Evolutionary conservation across 176 grass and related monocot species (phyloP), one percentile per base, ranked within the genome.

Genomic region (Aegilops longissima): DNA sequence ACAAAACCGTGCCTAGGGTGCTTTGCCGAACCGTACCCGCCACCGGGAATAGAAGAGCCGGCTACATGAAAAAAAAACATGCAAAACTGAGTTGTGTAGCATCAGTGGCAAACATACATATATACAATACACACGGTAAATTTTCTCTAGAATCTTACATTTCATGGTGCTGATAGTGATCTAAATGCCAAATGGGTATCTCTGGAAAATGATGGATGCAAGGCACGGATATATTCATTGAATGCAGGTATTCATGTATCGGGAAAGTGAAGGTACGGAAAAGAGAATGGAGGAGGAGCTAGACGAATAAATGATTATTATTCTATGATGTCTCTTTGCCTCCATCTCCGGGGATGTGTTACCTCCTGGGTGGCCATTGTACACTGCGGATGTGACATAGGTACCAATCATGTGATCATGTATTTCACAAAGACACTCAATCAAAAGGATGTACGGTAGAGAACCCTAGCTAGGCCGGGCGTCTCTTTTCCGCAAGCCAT

Each of bases 281-380:
- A 75, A 21, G 42, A 56, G 66, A 86, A 70, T 16, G 36, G 79
- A 61, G 35, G 80, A 33, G 73, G 79, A 83, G 79, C 66, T 78
- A 86, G 66, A 80, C 74, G 89, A 84, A 87, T 91, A 83, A 90
- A 44, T 35, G 27, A 12, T 70, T 59, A 87, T 76, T 90, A 91
- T 91, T 91, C 39, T 91, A 91, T 91, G 90, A 82, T 88, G 90
- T 91, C 90, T 88, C 90, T 91, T 84, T 91, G 90, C 90, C 90
- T 77, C 90, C 86, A 91, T 91, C 82, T 88, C 90, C 90, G 90
- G 90, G 82, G 82, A 82, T 91, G 90, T 91, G 90, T 77, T 91
- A 77, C 85, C 69, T 87, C 81, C 71, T 39, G 39, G 86, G 86
- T 81, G 38, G 70, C 85, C 86, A 88, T 85, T 91, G 90, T 82